phyloP scores from a whole-genome alignment of 768 basidiomycete genomes.

The Dioszegia crocea region DNA sequence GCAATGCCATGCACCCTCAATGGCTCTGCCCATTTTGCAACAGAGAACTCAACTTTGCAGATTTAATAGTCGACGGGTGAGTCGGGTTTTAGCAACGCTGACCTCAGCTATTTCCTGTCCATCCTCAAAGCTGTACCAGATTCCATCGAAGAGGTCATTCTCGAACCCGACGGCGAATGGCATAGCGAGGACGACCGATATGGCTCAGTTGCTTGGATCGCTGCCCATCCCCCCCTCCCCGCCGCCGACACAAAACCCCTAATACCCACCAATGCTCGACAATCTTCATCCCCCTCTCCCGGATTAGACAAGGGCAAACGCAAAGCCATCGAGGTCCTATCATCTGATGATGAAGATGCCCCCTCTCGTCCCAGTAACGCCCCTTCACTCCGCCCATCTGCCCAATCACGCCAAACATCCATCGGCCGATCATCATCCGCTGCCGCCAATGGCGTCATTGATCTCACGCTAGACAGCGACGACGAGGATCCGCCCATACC shows the following conservation, averaged over 20 bases:
- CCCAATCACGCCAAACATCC: background rate
- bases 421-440: constrained; percentile 11
- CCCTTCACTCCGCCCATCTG: constrained; percentile 1
- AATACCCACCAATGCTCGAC: background rate
- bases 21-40: constrained; percentile 95
- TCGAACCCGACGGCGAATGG: constrained; percentile 95
- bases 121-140: constrained; percentile 76
- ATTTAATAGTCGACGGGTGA: constrained; percentile 83
- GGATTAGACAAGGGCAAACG: constrained; percentile 22
- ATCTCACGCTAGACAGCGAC: constrained; percentile 34
- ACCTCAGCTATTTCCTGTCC: constrained; percentile 72
- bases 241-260: background rate
- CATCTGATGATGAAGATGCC: constrained; percentile 30
- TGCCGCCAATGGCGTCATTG: constrained; percentile 23
- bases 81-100: background rate
- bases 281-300: background rate
- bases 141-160: constrained; percentile 80
- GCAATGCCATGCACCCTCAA: constrained; percentile 94
- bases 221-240: constrained; percentile 1
- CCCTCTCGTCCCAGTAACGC: constrained; percentile 4
- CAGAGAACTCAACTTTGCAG: constrained; percentile 66
- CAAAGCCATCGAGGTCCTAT: constrained; percentile 32
- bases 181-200: constrained; percentile 84
- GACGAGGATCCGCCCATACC: constrained; percentile 16
- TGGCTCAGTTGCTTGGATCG: constrained; percentile 65